Evolutionary conservation across 805 yeast genomes (phyloP).

Genomic region (Candida ponderosae): DNA sequence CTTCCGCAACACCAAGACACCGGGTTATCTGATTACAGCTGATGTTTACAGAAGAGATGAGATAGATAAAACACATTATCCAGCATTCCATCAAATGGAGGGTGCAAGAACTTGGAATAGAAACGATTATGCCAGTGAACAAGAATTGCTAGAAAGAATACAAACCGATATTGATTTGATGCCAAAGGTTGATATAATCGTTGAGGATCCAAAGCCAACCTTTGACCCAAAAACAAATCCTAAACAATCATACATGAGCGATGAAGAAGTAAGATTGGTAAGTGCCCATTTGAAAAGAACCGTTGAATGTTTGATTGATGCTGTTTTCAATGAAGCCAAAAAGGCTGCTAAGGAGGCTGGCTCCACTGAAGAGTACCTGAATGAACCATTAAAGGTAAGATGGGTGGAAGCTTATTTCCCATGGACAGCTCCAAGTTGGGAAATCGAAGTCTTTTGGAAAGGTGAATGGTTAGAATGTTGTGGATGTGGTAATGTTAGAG

Average conservation of each 20-base stretch:
- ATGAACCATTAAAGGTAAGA: conserved; percentile 74
- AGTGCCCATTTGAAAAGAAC: conserved; percentile 79
- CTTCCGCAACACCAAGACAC: conserved; percentile 54
- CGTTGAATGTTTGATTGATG: conserved; percentile 72
- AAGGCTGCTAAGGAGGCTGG: conserved; percentile 56
- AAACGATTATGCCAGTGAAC: conserved; percentile 22
- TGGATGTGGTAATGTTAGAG: conserved; percentile 88
- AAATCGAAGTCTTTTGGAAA: conserved; percentile 98
- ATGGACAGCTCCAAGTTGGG: conserved; percentile 98
- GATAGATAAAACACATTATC: conserved; percentile 92
- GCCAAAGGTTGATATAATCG: conserved; percentile 62
- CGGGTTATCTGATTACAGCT: conserved; percentile 89
- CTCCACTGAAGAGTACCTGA: conserved; percentile 46
- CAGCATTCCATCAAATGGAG: conserved; percentile 97
- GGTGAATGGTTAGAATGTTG: conserved; percentile 97
- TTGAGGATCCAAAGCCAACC: conserved; percentile 64
- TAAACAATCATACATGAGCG: conserved; percentile 70
- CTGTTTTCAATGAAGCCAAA: conserved; percentile 70
- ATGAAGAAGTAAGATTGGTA: conserved; percentile 58
- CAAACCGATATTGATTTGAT: conserved; percentile 53
- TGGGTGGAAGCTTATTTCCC: conserved; percentile 97
- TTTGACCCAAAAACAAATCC: conserved; percentile 58
- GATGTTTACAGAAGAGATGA: conserved; percentile 96
- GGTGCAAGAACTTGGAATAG: conserved; percentile 86
- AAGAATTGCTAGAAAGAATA: conserved; percentile 35